phyloP scores from a whole-genome alignment of 2,329 filamentous ascomycete species.

The Aphanoascus verrucosus region DNA sequence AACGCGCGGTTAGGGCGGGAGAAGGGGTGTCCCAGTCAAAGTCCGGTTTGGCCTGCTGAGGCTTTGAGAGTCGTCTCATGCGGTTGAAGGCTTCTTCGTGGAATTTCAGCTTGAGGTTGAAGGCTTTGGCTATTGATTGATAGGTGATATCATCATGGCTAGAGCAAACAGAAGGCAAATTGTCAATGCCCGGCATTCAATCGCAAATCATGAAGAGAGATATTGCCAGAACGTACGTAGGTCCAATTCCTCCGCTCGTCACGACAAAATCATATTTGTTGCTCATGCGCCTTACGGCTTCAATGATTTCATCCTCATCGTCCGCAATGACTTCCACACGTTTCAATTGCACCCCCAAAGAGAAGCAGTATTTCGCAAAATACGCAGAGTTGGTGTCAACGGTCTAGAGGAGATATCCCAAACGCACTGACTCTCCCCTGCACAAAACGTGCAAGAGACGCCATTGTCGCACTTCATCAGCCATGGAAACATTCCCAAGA shows the following conservation, averaged over 20 bases:
- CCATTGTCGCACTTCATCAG: background rate
- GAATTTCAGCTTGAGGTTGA: conserved; percentile 62
- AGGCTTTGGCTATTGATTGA: conserved; percentile 82
- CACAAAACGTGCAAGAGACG: background rate
- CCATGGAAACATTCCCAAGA: background rate
- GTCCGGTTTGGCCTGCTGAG: conserved; percentile 58
- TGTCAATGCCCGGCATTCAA: background rate
- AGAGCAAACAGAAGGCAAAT: background rate
- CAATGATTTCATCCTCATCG: conserved; percentile 79
- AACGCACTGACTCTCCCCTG: background rate
- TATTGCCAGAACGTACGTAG: conserved; percentile 59
- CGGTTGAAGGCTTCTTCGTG: conserved; percentile 65
- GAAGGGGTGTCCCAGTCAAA: conserved; percentile 82
- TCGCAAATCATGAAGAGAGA: background rate
- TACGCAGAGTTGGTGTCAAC: conserved; percentile 57
- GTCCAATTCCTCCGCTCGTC: conserved; percentile 89
- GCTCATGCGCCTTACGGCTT: conserved; percentile 80
- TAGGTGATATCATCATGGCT: conserved; percentile 98
- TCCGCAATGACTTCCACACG: conserved; percentile 87
- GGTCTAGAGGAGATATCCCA: conserved; percentile 37
- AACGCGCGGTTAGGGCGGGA: conserved; percentile 64
- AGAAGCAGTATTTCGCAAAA: conserved; percentile 57
- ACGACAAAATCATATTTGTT: conserved; percentile 86
- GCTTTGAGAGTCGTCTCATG: conserved; percentile 73
- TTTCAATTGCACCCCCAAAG: conserved; percentile 59